Evolutionary conservation across 208 protist genomes (phyloP).

Genomic region (Trypanosoma vivax): DNA sequence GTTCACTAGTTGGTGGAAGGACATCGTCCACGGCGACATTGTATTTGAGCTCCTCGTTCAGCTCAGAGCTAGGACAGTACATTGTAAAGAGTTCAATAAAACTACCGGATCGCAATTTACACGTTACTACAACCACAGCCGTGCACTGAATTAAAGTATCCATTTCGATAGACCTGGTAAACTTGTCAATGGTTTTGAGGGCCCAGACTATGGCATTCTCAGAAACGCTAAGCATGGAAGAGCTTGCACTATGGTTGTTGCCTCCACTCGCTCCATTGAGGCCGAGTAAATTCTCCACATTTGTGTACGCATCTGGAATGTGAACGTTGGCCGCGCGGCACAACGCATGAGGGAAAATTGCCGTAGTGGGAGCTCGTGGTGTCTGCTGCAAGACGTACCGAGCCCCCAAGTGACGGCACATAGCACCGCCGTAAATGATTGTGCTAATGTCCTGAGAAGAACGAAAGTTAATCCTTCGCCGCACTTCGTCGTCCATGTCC

Average conservation of each 20-base stretch:
- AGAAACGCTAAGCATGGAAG: constrained; percentile 13
- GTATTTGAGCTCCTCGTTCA: constrained; percentile 42
- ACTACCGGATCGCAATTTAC: constrained; percentile 50
- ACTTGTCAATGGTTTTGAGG: constrained; percentile 35
- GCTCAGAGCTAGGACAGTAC: constrained; percentile 56
- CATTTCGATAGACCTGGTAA: constrained; percentile 34
- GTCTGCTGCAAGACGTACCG: constrained; percentile 61
- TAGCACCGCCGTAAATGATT: constrained; percentile 82
- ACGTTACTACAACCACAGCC: constrained; percentile 71
- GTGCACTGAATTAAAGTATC: constrained; percentile 58
- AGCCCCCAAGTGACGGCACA: constrained; percentile 74
- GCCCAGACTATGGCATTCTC: constrained; percentile 21
- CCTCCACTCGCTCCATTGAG: constrained; percentile 1
- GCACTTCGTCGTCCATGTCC: constrained; percentile 80
- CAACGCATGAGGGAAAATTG: constrained; percentile 69
- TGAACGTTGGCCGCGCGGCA: constrained; percentile 63
- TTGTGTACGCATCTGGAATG: constrained; percentile 52
- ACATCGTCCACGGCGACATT: constrained; percentile 79
- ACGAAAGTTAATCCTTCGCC: constrained; percentile 80
- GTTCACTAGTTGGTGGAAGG: constrained; percentile 55
- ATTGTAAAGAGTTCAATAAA: constrained; percentile 77
- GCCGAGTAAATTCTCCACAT: constrained; percentile 40
- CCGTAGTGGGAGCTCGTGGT: constrained; percentile 49
- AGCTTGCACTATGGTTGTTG: neutral
- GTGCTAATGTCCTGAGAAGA: constrained; percentile 86